These are phyloP conservation scores for Crithidia bombi DNA, from an alignment of 208 protist genomes.

Conservation along the genomic window DNA sequence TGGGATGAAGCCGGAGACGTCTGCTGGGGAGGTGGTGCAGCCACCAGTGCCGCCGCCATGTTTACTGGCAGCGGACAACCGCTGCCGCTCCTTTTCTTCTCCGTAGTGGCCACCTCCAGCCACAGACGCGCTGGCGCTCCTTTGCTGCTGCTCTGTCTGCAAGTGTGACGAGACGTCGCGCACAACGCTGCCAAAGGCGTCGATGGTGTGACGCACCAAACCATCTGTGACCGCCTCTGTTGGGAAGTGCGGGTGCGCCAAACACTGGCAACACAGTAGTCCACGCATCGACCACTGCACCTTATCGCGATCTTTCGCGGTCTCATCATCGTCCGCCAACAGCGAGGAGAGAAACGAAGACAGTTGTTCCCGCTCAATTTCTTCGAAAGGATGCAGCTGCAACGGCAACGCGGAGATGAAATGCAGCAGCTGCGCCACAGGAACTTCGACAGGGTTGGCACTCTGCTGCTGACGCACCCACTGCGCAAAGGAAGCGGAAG, in stretches of 20 bases:
- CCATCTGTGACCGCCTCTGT: conserved; percentile 46
- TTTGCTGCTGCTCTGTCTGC: conserved; percentile 9
- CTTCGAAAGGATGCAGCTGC: conserved; percentile 49
- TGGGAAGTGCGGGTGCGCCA: conserved; percentile 62
- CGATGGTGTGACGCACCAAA: conserved; percentile 47
- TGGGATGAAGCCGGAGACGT: conserved; percentile 10
- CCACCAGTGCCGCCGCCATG: neutral
- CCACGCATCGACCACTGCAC: conserved; percentile 29
- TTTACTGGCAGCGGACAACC: neutral
- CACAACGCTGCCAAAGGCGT: conserved; percentile 48
- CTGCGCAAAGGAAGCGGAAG: conserved; percentile 5
- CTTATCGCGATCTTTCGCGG: neutral
- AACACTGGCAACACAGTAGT: conserved; percentile 53
- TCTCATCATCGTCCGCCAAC: neutral
- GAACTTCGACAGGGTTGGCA: neutral
- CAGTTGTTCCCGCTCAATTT: conserved; percentile 23
- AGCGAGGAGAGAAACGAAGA: conserved; percentile 38
- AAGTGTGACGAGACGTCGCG: conserved; percentile 36
- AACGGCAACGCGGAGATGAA: conserved; percentile 41
- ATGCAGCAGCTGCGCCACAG: conserved; percentile 17
- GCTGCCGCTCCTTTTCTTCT: conserved; percentile 1
- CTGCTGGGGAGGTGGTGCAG: neutral
- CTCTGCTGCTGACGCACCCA: conserved; percentile 6
- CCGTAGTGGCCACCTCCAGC: neutral
- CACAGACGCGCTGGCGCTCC: conserved; percentile 5